Evolutionary conservation across 345 rosid genomes (phyloP).

Genomic region (Balakata baccata): DNA sequence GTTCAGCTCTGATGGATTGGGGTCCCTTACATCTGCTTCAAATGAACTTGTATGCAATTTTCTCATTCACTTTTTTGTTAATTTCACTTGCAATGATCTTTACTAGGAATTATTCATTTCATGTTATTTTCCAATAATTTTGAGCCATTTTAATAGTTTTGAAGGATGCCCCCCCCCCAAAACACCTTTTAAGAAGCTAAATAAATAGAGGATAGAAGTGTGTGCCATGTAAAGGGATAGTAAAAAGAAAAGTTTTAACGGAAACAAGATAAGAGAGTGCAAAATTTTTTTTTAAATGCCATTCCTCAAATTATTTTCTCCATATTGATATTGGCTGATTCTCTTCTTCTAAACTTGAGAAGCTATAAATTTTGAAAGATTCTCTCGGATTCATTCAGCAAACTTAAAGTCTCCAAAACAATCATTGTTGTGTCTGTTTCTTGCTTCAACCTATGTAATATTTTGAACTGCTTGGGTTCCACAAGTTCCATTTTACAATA

Average conservation of each 20-base stretch:
- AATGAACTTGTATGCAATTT: conserved; percentile 44
- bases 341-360: neutral
- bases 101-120: neutral
- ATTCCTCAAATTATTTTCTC: neutral
- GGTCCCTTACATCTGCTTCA: conserved; percentile 43
- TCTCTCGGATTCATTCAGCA: neutral
- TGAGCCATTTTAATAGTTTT: neutral
- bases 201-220: neutral
- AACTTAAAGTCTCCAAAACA: neutral
- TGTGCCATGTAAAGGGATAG: neutral
- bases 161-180: too few relatives aligned
- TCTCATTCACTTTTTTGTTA: neutral
- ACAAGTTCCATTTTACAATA: neutral
- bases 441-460: neutral
- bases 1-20: conserved; percentile 53
- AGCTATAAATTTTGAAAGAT: neutral
- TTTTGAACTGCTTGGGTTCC: neutral
- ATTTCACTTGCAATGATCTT: conserved; percentile 2
- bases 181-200: too few relatives aligned
- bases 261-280: neutral
- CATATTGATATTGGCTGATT: neutral
- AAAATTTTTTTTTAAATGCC: neutral
- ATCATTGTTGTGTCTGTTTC: neutral
- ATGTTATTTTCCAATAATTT: neutral
- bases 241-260: neutral